Percentiles rank a stretch among this genome's conserved stretches.
These are phyloP conservation scores for Peniophora sp. DNA, from an alignment of 1,284 basidiomycete species.

Conservation along the genomic window DNA sequence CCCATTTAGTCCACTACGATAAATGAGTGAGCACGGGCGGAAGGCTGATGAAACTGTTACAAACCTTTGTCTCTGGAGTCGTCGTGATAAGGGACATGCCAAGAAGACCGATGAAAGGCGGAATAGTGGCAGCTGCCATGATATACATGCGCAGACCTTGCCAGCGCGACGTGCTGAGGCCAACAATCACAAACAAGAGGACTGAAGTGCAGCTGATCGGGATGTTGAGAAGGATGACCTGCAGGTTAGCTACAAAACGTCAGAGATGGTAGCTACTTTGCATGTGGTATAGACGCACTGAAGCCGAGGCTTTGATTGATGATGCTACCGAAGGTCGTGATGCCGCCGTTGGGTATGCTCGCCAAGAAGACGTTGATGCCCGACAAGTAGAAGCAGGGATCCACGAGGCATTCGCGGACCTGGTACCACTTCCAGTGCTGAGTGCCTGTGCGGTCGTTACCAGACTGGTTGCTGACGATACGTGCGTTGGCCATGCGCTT, in stretches of 20 bases:
- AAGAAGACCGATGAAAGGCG: constrained; percentile 10
- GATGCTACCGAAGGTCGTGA: constrained; percentile 12
- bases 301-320: constrained; percentile 12
- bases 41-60: neutral
- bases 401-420: constrained; percentile 9
- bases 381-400: constrained; percentile 11
- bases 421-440: constrained; percentile 14
- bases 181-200: constrained; percentile 10
- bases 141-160: constrained; percentile 10
- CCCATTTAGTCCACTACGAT: neutral
- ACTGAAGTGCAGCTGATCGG: constrained; percentile 10
- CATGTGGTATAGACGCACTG: constrained; percentile 1
- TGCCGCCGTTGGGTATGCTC: constrained; percentile 11
- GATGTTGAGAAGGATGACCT: constrained; percentile 10
- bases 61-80: neutral
- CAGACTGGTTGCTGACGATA: constrained; percentile 9
- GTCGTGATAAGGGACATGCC: constrained; percentile 7
- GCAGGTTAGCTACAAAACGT: neutral
- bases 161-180: constrained; percentile 7
- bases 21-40: neutral
- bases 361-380: constrained; percentile 10
- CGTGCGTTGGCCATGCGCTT: constrained; percentile 12
- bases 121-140: constrained; percentile 9
- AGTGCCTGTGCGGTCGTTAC: constrained; percentile 10
- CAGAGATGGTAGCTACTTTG: neutral